Base-by-base conservation (phyloP, 306 rosid genomes). In the Mimosa pudica region DNA sequence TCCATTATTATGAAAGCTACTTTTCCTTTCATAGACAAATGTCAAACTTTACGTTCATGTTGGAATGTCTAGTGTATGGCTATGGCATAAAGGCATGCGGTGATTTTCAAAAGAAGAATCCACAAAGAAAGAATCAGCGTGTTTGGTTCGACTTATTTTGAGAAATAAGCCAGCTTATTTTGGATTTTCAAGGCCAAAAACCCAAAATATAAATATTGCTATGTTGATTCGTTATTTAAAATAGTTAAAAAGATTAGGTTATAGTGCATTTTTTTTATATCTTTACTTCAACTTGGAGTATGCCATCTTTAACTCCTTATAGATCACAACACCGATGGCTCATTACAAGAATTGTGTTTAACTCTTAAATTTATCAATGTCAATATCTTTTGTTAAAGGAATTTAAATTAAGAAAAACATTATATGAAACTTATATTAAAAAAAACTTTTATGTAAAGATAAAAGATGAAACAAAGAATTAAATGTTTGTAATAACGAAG, bases 11-110 rank as follows among this genome's bases (percentile, higher is more conserved):
- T 58, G 16, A 18, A 60, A 30, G 61, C 36, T 54, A 55, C 71
- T 1, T 54, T 71, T 82, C 77, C 3, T 71, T 13, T 65, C 38
- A 51, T 51, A 36, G 55, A 52, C 67, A 62, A 47, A 0, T 32
- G 69, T 71, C 61, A 51, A 84, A 73, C 80, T 69, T 81, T 5
- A 38, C 70, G 64, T n/a, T 81, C 42, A 0, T 77, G 57, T 84
- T 41, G 66, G 66, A 61, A 61, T 30, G 6, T 61, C 66, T 24
- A 30, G 36, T 4, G 66, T 24, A 30, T 18, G 66, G 82, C 33
- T 54, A 54, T 6, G 61, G 61, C 61, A 81, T 84, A 60, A 80
- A 77, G 30, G 52, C 42, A 63, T 32, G 44, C 24, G 73, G 60
- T 67, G 74, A 57, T 11, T 18, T 10, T 48, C 4, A 38, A 77